These are phyloP conservation scores for Talaromyces borbonicus DNA, from an alignment of 495 filamentous ascomycete species.

Conservation along the genomic window DNA sequence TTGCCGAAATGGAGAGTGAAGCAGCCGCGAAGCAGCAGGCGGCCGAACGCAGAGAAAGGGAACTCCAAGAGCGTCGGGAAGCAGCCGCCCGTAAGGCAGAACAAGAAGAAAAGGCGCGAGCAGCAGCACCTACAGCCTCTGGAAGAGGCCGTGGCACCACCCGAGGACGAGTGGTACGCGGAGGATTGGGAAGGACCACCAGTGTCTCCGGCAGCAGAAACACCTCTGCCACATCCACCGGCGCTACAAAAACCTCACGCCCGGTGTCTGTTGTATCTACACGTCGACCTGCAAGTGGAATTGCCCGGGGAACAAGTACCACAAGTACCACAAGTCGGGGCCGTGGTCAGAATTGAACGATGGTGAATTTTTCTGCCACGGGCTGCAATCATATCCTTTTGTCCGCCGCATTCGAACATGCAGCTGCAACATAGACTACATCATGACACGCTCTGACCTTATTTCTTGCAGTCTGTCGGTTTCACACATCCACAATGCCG, in stretches of 20 bases:
- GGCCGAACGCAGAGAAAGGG: constrained; percentile 59
- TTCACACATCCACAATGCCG: too few relatives aligned
- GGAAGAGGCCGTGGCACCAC: constrained; percentile 35
- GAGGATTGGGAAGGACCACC: constrained; percentile 38
- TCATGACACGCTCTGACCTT: too few relatives aligned
- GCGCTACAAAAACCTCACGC: constrained; percentile 21
- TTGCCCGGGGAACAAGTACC: constrained; percentile 34
- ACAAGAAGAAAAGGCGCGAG: constrained; percentile 55
- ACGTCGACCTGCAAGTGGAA: constrained; percentile 40
- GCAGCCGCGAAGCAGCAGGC: constrained; percentile 57
- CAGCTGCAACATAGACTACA: too few relatives aligned
- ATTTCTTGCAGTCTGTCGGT: too few relatives aligned
- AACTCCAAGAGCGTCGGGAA: constrained; percentile 65
- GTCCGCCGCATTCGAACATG: too few relatives aligned
- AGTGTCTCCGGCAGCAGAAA: constrained; percentile 23
- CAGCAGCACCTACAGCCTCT: constrained; percentile 35
- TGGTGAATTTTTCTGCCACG: constrained; percentile 11
- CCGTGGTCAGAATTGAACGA: constrained; percentile 22
- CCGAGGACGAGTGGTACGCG: constrained; percentile 32
- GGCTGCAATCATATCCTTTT: too few relatives aligned
- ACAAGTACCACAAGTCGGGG: constrained; percentile 31
- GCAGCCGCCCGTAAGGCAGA: constrained; percentile 60
- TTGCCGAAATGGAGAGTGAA: constrained; percentile 75
- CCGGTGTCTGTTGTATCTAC: constrained; percentile 28
- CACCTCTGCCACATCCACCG: constrained; percentile 16